Percentiles rank a stretch among this genome's conserved stretches.
Evolutionary conservation across 2,329 filamentous ascomycete species (phyloP).

Genomic region (Mariannaea sp.): DNA sequence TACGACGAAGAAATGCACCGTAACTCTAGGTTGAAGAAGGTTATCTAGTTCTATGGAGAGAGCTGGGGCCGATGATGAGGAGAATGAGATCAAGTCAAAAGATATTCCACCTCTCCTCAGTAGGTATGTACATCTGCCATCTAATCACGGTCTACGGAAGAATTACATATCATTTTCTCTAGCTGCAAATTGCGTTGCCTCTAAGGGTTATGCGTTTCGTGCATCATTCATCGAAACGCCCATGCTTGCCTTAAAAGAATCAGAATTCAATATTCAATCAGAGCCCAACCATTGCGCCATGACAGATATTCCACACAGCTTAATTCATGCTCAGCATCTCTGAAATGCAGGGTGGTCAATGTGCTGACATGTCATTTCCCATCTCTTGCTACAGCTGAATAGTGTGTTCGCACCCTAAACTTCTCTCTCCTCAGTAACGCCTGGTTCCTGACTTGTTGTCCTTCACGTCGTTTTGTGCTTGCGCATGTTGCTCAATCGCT

Average conservation of each 20-base stretch:
- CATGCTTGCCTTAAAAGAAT: no score
- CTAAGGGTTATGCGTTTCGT: background rate
- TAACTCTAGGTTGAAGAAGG: no score
- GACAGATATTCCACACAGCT: background rate
- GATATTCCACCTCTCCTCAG: no score
- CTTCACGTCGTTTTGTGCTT: constrained; percentile 55
- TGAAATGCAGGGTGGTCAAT: background rate
- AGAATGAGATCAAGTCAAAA: no score
- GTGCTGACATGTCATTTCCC: background rate
- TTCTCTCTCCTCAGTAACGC: constrained; percentile 34
- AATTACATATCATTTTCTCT: background rate
- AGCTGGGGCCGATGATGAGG: no score
- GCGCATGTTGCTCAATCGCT: constrained; percentile 61
- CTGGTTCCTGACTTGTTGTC: constrained; percentile 43
- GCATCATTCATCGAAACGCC: no score
- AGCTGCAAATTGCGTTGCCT: background rate
- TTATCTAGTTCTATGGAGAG: no score
- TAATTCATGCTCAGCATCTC: background rate
- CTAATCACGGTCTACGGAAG: background rate
- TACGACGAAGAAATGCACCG: no score
- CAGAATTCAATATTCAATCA: background rate
- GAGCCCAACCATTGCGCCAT: no score
- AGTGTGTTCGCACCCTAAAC: background rate
- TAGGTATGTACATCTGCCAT: no score
- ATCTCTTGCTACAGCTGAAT: constrained; percentile 12